phyloP scores from a whole-genome alignment of 176 grass and related monocot species.

The Aechmea fasciata region DNA sequence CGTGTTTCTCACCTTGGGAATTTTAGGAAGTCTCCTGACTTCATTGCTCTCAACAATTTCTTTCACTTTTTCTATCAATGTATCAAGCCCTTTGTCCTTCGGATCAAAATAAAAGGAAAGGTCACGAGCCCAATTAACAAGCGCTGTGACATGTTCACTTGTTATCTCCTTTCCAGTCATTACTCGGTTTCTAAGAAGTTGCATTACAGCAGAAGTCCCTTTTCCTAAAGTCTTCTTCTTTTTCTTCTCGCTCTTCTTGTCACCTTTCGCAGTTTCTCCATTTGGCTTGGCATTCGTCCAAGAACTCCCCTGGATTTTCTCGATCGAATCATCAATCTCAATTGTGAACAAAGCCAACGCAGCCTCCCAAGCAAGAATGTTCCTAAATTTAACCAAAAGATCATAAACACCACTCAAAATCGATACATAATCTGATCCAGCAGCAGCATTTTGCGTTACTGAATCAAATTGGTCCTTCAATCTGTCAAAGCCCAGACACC shows the following conservation, averaged over 20 bases:
- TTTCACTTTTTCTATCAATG: constrained; percentile 60
- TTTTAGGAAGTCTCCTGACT: constrained; percentile 95
- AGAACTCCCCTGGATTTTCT: constrained; percentile 43
- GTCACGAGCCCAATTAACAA: constrained; percentile 40
- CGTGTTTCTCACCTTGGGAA: constrained; percentile 67
- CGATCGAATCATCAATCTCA: constrained; percentile 72
- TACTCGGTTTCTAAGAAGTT: constrained; percentile 51
- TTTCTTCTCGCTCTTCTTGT: constrained; percentile 74
- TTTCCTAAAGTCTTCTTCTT: constrained; percentile 89
- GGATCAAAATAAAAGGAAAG: constrained; percentile 64
- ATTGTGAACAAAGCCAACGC: constrained; percentile 58
- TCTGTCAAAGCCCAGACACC: constrained; percentile 9
- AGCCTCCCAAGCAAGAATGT: constrained; percentile 83
- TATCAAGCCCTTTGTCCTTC: constrained; percentile 41
- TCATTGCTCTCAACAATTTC: constrained; percentile 99
- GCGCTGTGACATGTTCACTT: constrained; percentile 24
- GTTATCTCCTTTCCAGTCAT: constrained; percentile 23
- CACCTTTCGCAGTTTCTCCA: constrained; percentile 40
- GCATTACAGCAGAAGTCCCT: constrained; percentile 56
- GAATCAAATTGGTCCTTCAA: constrained; percentile 35
- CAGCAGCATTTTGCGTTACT: constrained; percentile 33
- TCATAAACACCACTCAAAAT: constrained; percentile 42
- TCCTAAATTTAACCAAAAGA: constrained; percentile 65
- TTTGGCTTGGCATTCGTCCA: constrained; percentile 9
- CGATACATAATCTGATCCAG: constrained; percentile 20